Evolutionary conservation across 306 rosid species (phyloP), one percentile per base, ranked within the genome.

Genomic region (Carpinus viminea): DNA sequence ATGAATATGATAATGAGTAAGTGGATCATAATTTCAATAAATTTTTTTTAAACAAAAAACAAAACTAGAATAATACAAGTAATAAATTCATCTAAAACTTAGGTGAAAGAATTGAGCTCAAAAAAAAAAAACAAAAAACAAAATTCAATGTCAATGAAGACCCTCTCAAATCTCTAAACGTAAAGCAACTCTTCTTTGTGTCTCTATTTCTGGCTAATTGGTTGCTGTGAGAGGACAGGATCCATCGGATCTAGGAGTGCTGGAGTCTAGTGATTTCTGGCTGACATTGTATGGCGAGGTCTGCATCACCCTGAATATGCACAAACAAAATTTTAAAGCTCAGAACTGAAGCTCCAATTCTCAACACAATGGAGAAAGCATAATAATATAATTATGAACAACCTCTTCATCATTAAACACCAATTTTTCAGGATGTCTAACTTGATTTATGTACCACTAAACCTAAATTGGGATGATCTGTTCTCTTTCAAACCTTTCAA

Each of bases 261-360:
- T 71, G 81, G 87, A 38, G 74, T 93, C 97, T 18, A 88, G 81
- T 70, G 88, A 78, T 82, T 87, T 85, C 79, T 82, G 79, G 79
- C 76, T 73, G 77, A 87, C n/a, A 52, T 48, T 20, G 83, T 94
- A 94, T 26, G 98, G 97, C 12, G 83, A 86, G 48, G 85, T 73
- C 76, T 13, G 83, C 66, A 72, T 78, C 77, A 81, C 90, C 91
- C 98, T 94, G 74, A 69, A 53, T 51, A 66, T 61, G 68, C 46
- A 74, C 70, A 81, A 59, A 18, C 54, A 82, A 45, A 56, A 17
- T 77, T 82, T 38, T 21, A 5, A 4, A 82, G 71, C 68, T 48
- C 31, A 70, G 26, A 24, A 24, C 26, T 24, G 43, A 80, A 47
- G 65, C 50, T 79, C 38, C 26, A 21, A n/a, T 50, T 0, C 12